Base-by-base conservation (phyloP, 2,329 filamentous ascomycete genomes). In the Alternaria triticina region DNA sequence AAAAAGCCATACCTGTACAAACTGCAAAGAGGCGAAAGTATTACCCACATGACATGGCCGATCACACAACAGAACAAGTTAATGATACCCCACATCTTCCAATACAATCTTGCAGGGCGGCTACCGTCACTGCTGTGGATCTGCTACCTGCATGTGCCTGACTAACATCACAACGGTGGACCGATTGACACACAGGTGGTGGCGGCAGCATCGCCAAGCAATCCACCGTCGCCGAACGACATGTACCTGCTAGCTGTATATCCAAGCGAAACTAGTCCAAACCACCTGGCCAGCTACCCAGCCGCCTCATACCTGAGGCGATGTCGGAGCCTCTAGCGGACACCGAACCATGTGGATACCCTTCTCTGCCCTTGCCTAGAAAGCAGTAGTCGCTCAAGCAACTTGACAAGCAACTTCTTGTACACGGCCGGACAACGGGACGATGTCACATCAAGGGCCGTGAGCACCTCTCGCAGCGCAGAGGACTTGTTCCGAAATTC, bases 41-140 rank as follows among this genome's bases (percentile, higher is more conserved):
- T 47, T 10, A 23, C 20, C 49, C 49, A 52, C 49, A 23, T 40
- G 49, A 55, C 55, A 59, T 45, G 20, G 58, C 47, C 62, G 61
- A 70, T 58, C 55, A 60, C 62, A 68, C 61, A 62, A 70, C 64
- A 66, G 45, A 54, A 59, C 44, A 57, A 71, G 60, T 62, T 67
- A 66, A 73, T 69, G 69, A 66, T 67, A 69, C 69, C 65, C 61
- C 61, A 62, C 45, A 66, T 45, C 54, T 50, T 47, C 59, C 43
- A 43, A 54, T 57, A 55, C 54, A 59, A 46, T 49, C 45, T 36
- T 30, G 22, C 57, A 45, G 51, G 30, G 23, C 54, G 25, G 23
- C 51, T 40, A 54, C 27, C 43, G 28, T 36, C 49, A 25, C 20
- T 23, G 11, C 49, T 25, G 49, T 52, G 49, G 49, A 52, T 40